These are phyloP conservation scores for Tylopilus vinaceipallidus DNA, from an alignment of 768 basidiomycete genomes.

Conservation along the genomic window DNA sequence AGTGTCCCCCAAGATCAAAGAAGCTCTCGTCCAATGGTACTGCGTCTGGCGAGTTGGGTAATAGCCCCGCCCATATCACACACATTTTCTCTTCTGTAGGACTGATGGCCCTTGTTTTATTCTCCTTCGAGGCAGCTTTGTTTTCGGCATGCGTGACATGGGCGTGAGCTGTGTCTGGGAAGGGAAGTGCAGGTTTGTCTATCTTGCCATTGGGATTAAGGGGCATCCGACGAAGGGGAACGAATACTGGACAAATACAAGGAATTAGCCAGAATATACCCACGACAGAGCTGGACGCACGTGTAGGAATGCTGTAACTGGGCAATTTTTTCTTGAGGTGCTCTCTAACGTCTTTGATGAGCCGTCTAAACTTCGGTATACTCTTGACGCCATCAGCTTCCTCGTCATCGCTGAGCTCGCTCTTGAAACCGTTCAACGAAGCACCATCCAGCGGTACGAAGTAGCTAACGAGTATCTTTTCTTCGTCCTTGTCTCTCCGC, in stretches of 20 bases:
- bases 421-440: conserved; percentile 65
- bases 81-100: conserved; percentile 80
- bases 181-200: conserved; percentile 96
- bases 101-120: conserved; percentile 41
- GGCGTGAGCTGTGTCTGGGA: conserved; percentile 89
- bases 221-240: conserved; percentile 93
- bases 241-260: conserved; percentile 62
- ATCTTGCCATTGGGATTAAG: conserved; percentile 99
- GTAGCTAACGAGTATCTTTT: conserved; percentile 97
- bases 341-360: conserved; percentile 93
- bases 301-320: conserved; percentile 86
- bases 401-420: conserved; percentile 50
- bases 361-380: conserved; percentile 77
- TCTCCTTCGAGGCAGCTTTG: conserved; percentile 24
- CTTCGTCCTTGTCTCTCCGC: conserved; percentile 96
- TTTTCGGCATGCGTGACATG: conserved; percentile 43
- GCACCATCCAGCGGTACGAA: conserved; percentile 85
- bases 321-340: conserved; percentile 97
- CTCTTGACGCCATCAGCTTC: conserved; percentile 66
- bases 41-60: conserved; percentile 73
- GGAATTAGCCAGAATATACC: conserved; percentile 1
- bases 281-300: conserved; percentile 46
- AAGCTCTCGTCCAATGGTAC: conserved; percentile 92
- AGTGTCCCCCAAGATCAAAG: conserved; percentile 98
- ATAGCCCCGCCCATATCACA: conserved; percentile 78